A percentile compares a stretch with the other conserved stretches of the same genome.
Conservation (phyloP, 805 yeast species). For the Schwanniomyces sp. region DNA sequence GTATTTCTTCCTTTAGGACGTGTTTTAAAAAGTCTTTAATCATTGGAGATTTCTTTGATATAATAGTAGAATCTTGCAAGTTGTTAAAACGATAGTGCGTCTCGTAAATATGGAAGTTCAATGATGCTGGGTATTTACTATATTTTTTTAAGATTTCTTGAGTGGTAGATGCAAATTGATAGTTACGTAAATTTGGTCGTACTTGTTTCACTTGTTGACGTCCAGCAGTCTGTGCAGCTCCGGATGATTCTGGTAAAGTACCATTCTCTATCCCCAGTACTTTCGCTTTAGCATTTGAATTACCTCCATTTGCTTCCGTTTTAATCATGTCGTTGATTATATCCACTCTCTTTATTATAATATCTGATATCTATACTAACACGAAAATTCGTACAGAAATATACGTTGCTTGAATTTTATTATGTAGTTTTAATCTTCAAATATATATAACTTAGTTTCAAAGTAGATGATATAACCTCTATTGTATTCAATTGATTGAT, state of each 20-base stretch:
- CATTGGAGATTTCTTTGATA: conserved; percentile 76
- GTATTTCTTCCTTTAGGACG: conserved; percentile 79
- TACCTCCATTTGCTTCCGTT: conserved; percentile 10
- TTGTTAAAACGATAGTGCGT: conserved; percentile 90
- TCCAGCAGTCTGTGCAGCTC: conserved; percentile 9
- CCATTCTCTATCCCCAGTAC: conserved; percentile 37
- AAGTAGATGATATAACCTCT: background rate
- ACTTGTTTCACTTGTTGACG: conserved; percentile 18
- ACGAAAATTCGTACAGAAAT: background rate
- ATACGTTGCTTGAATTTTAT: background rate
- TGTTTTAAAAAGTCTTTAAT: conserved; percentile 77
- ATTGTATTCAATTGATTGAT: background rate
- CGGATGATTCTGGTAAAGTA: conserved; percentile 11
- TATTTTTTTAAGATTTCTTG: conserved; percentile 76
- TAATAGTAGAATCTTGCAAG: conserved; percentile 72
- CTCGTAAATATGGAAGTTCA: conserved; percentile 88
- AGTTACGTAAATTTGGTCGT: conserved; percentile 29
- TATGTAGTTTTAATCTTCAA: background rate
- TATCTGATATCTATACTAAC: background rate
- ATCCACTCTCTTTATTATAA: background rate
- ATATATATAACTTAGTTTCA: background rate
- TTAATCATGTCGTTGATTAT: background rate
- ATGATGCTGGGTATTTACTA: conserved; percentile 72
- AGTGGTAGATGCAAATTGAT: conserved; percentile 67
- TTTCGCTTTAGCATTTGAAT: conserved; percentile 26